Base-by-base conservation (phyloP, 202 grass and related monocot genomes). In the Zoysia matrella region DNA sequence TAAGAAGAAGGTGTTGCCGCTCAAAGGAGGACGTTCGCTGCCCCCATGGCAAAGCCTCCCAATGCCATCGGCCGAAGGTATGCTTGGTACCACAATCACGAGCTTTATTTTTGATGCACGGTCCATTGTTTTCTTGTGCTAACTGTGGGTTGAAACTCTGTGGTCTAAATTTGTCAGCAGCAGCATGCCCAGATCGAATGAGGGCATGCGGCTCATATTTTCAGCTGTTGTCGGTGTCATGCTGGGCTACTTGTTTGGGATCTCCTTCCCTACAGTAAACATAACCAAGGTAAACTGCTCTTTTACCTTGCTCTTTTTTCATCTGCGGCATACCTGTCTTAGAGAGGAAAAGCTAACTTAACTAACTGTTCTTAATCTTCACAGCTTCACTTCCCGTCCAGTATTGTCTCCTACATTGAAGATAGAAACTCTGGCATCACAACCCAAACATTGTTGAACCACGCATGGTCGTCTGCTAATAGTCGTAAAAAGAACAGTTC, bases 231-330 rank as follows among this genome's bases (percentile, higher is more conserved):
- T 98, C 4, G 95, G 95, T 84, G 74, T 93, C 80, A 82, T 90
- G 78, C 67, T 89, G 72, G 95, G 95, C 58, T 98, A 93, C 86
- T 93, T 95, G 71, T 90, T 98, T 80, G 95, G 95, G 47, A 86
- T 95, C 64, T 98, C 92, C 36, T 95, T 91, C 73, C 90, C 88
- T 44, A 88, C 92, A 48, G 90, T 98, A 57, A 93, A 84, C 81
- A 93, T 95, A 90, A 98, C 92, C 79, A 98, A 95, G 88, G 95
- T 98, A 78, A 73, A 72, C 5, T 68, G 49, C 18, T 51, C 15
- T 51, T 64, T 71, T 56, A 60, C 61, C 67, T 40, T 3, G 67
- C 11, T 86, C 30, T 84, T 22, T 74, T 81, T 84, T 68, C 43
- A 55, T 68, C 16, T 47, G 12, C 30, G 70, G 71, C 63, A 13